Evolutionary conservation across 2,329 filamentous ascomycete species (phyloP).

Genomic region (Fusarium longipes): DNA sequence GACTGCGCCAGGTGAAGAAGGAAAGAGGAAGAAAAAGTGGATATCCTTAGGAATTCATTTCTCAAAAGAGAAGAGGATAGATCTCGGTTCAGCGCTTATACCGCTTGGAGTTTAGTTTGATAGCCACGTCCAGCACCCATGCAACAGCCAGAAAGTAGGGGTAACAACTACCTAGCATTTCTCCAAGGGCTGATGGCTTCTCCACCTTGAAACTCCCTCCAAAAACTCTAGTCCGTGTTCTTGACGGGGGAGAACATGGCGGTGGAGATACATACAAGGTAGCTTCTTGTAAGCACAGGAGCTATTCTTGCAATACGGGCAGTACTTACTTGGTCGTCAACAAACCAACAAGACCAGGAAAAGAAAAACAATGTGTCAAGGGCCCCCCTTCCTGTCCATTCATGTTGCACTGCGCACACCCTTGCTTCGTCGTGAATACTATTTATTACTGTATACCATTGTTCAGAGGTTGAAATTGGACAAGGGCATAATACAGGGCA

Average conservation of each 20-base stretch:
- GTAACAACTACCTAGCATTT: not conserved
- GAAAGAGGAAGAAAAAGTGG: not conserved
- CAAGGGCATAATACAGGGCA: too few species aligned
- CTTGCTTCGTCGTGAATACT: not conserved
- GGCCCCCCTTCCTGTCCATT: not conserved
- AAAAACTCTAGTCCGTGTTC: slow-evolving; percentile 9
- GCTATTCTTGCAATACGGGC: not conserved
- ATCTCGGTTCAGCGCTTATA: slow-evolving; percentile 9
- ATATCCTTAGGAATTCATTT: slow-evolving; percentile 3
- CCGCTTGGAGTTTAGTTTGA: not conserved
- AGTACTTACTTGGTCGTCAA: not conserved
- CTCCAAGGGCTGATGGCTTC: slow-evolving; percentile 7
- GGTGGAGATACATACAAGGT: slow-evolving; percentile 14
- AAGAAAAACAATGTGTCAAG: slow-evolving; percentile 3
- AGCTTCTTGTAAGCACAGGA: not conserved
- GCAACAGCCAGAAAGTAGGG: slow-evolving; percentile 2
- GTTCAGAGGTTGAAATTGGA: slow-evolving; percentile 22
- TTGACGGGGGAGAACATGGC: slow-evolving; percentile 15
- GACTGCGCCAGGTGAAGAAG: not conserved
- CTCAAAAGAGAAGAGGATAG: slow-evolving; percentile 1
- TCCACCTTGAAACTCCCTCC: slow-evolving; percentile 12
- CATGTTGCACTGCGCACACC: slow-evolving; percentile 5
- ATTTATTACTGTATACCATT: not conserved
- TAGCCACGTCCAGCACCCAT: not conserved
- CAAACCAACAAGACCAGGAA: not conserved